A percentile compares a stretch with the other conserved stretches of the same genome.
phyloP scores from a whole-genome alignment of 352 stramenopile genomes.

The Discostella stelligera region DNA sequence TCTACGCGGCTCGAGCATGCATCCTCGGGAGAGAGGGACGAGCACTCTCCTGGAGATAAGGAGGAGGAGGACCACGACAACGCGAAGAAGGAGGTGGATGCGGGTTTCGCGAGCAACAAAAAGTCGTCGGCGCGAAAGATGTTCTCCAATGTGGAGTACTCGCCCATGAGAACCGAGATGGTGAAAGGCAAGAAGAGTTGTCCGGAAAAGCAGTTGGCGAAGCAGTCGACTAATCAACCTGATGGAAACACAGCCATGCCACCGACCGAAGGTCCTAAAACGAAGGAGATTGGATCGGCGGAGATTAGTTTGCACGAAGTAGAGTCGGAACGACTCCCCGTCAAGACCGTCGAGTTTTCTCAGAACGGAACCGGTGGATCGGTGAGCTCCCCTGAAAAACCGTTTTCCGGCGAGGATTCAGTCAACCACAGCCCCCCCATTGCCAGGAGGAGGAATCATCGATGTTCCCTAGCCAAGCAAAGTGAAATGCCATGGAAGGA shows the following conservation, averaged over 20 bases:
- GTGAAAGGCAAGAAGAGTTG: too few species aligned
- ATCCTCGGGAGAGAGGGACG: not conserved
- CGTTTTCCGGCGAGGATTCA: not conserved
- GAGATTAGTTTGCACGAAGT: slow-evolving; percentile 4
- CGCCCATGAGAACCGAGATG: too few species aligned
- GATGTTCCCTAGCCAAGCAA: not conserved
- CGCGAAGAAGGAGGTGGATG: too few species aligned
- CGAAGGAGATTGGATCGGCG: not conserved
- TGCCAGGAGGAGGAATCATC: not conserved
- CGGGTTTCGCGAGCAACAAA: too few species aligned
- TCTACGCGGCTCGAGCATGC: slow-evolving; percentile 10
- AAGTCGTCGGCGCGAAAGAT: too few species aligned
- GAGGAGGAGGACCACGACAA: too few species aligned
- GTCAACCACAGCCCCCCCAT: not conserved
- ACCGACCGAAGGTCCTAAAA: not conserved
- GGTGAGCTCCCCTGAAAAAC: slow-evolving; percentile 16
- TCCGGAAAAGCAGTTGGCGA: too few species aligned
- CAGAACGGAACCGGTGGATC: slow-evolving; percentile 1
- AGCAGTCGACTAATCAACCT: too few species aligned
- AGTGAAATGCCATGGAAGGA: slow-evolving; percentile 12
- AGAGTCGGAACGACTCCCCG: slow-evolving; percentile 2
- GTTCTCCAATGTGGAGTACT: too few species aligned
- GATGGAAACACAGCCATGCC: not conserved
- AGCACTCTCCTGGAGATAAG: not conserved
- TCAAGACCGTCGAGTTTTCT: slow-evolving; percentile 21